Evolutionary conservation across 73 alveolate species (phyloP), one percentile per base, ranked within the genome.

Genomic region (Stentor roeselii): DNA sequence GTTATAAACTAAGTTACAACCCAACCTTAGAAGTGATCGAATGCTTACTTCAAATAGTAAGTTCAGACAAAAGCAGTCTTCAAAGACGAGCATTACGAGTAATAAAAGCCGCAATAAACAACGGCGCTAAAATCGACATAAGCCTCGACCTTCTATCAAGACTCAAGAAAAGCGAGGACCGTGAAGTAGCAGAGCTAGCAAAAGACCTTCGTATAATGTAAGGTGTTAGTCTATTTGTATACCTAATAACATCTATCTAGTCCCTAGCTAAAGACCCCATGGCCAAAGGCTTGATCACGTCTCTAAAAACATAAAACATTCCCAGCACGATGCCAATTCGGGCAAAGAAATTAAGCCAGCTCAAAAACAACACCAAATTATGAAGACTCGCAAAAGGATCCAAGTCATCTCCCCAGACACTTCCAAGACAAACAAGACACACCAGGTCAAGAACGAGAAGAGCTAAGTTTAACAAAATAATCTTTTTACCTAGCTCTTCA

Each of bases 111-210:
- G 77, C 38, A 76, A 86, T 36, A 30, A 60, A 27, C 82, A 87
- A 80, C 41, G 96, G 59, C 84, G 85, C 39, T 75, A 83, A 37
- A 87, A 90, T 75, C 84, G 92, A 59, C 21, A 21, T 32, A 11
- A 11, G 27, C 3, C 37, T 27, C 1, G 80, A 67, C 11, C 41
- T 67, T 30, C 42, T 32, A 34, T 30, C 37, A 30, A 67, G 11
- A 21, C 37, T 67, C 1, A 67, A 32, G 42, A 67, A 40, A 67
- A 67, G 37, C 34, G 80, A 67, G 34, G 80, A 67, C 11, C 21
- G 37, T 27, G 80, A 67, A 67, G 37, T 67, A 15, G 41, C 11
- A 1, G 41, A 67, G 41, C 41, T 67, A 1, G 41, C 80, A 27
- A 32, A n/a, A 21, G 80, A 67, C 34, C 21, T 67, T 27, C 34